Base-by-base conservation (phyloP, 73 alveolate species). In the Halteria grandinella region DNA sequence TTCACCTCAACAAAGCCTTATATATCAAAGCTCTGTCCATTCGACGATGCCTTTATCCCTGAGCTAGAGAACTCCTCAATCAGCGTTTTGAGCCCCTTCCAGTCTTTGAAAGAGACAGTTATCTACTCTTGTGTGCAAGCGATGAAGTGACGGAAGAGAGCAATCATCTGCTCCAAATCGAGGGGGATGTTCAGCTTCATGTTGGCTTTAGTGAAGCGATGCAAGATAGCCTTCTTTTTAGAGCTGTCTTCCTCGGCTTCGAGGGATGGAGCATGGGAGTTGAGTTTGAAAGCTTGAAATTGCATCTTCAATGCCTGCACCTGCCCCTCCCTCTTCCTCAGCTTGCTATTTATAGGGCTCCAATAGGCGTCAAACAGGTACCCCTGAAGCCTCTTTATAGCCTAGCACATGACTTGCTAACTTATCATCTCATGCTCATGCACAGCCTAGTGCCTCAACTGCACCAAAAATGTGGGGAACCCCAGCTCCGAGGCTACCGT, bases 31-130 rank as follows among this genome's bases (percentile, higher is more conserved):
- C 20, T n/a, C 12, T 33, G 20, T 14, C 43, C 43, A 25, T 59
- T 60, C 77, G 43, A 40, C 34, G 37, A 37, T 23, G 37, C 60
- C 43, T 60, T 60, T 6, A 59, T 60, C 24, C 43, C 29, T 37
- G 77, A 60, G 43, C 43, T 55, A 2, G 53, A 44, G 24, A 60
- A 60, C 24, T 60, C 77, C n/a, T 60, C 77, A 18, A 60, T 60
- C 77, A 60, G 37, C 27, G 37, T 37, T 6, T 40, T n/a, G 21
- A 60, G 20, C 28, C 77, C 77, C 24, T 60, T 60, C 8, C 43
- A 44, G 43, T 60, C 77, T 23, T 60, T 60, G 43, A 60, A 60
- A n/a, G 77, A 40, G 14, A 60, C 58, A 25, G 37, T 14, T 3
- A 60, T 60, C 28, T 60, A 21, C 37, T 33, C 43, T 45, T 40